phyloP scores from a whole-genome alignment of 2,329 filamentous ascomycete genomes.

The Ascocoryne sarcoides region DNA sequence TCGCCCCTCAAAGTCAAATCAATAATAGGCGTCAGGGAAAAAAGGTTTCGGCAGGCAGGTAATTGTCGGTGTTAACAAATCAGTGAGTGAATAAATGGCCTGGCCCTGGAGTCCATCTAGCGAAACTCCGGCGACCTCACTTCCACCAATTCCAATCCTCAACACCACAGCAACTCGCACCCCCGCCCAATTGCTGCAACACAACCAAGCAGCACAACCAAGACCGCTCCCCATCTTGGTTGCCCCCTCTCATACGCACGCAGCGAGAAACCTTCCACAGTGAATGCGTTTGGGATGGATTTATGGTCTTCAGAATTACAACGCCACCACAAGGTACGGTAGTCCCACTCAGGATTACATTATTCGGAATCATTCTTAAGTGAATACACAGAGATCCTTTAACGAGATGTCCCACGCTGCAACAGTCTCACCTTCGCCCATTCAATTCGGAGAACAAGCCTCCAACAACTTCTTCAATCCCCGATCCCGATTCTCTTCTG shows the following conservation, averaged over 20 bases:
- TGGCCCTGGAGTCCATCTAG: too few species aligned
- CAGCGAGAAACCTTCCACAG: too few species aligned
- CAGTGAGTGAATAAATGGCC: too few species aligned
- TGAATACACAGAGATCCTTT: conserved; percentile 21
- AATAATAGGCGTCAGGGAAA: too few species aligned
- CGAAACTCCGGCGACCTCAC: neutral
- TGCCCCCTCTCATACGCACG: too few species aligned
- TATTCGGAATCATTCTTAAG: conserved; percentile 9
- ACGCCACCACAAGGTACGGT: conserved; percentile 21
- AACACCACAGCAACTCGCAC: too few species aligned
- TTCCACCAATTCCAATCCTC: neutral
- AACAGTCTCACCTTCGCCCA: conserved; percentile 22
- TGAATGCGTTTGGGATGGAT: conserved; percentile 1
- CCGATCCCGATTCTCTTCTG: conserved; percentile 4
- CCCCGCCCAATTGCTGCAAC: too few species aligned
- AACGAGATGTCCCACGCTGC: conserved; percentile 23
- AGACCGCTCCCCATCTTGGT: too few species aligned
- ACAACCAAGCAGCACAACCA: too few species aligned
- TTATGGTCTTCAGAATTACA: conserved; percentile 17
- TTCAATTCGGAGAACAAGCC: conserved; percentile 14
- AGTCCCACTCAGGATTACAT: conserved; percentile 2
- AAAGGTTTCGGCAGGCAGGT: too few species aligned
- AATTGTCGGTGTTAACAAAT: too few species aligned
- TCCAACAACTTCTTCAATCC: conserved; percentile 11
- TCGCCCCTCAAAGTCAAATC: too few species aligned